Evolutionary conservation across 1,284 basidiomycete species (phyloP), one percentile per base, ranked within the genome.

Genomic region (Trametes hirsuta): DNA sequence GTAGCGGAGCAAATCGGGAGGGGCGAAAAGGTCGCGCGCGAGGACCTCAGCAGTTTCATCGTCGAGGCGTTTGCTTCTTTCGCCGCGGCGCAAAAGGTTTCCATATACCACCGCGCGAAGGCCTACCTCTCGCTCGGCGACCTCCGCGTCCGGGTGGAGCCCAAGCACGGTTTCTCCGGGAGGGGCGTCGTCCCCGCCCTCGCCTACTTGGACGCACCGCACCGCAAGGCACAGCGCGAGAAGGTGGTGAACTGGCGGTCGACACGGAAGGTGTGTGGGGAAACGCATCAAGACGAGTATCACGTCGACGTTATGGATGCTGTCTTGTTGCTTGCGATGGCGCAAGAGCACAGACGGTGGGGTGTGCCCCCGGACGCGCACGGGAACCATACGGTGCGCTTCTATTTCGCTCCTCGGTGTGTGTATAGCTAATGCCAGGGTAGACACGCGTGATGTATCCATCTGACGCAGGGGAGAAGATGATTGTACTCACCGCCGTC

Each of bases 291-390:
- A 35, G 44, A 47, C 2, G 45, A 58, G 12, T 25, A 52, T 4
- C 36, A 42, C 10, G 39, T 58, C 6, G 56, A 39, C 15, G 45
- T 58, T 34, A 52, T 52, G 44, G 56, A 58, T 44, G 49, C 46
- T 4, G 56, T 39, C 3, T 12, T 52, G 44, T 49, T 58, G 18
- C 49, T 52, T 1, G 49, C 56, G 0, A 46, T 41, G 36, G 56
- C 56, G 11, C 56, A 58, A 44, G 56, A 58, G 14, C 56, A 58
- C n/a, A 52, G 18, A 24, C 10, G 56, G 21, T 58, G 56, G 56
- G 45, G 56, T 4, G 45, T 51, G 2, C 49, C 49, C n/a, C 35
- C 56, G 2, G 44, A 58, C 14, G 44, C 56, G 3, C 11, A 25
- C 2, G 56, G 56, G 0, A 52, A 52, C 18, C 49, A 58, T 14